These are phyloP conservation scores for Amauroascus niger DNA, from an alignment of 2,329 filamentous ascomycete species.

Conservation along the genomic window DNA sequence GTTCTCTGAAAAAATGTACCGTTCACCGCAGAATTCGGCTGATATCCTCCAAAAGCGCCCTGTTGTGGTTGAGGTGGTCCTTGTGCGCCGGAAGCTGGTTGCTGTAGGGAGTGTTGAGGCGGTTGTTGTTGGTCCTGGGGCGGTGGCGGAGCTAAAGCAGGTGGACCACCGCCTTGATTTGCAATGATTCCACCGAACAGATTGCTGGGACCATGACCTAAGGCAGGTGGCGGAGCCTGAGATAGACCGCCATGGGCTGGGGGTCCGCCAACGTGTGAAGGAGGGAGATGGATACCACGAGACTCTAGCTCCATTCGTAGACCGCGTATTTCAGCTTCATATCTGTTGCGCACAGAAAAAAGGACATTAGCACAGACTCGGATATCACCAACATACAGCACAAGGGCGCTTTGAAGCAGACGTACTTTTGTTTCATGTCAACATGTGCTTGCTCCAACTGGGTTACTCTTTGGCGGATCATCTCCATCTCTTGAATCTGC, in stretches of 20 bases:
- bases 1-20: conserved; percentile 38
- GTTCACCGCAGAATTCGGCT: conserved; percentile 54
- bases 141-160: conserved; percentile 68
- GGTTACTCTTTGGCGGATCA: conserved; percentile 87
- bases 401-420: conserved; percentile 14
- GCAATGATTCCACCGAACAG: conserved; percentile 95
- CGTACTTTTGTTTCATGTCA: conserved; percentile 82
- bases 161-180: conserved; percentile 72
- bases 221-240: conserved; percentile 72
- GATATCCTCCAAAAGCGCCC: conserved; percentile 61
- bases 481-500: conserved; percentile 90
- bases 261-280: conserved; percentile 61
- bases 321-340: conserved; percentile 80
- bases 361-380: conserved; percentile 3
- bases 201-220: conserved; percentile 79
- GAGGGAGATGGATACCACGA: conserved; percentile 53
- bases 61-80: conserved; percentile 62
- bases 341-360: conserved; percentile 45
- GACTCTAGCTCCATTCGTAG: conserved; percentile 80
- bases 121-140: conserved; percentile 55
- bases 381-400: neutral
- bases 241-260: conserved; percentile 70
- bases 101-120: conserved; percentile 50
- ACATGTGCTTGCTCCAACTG: conserved; percentile 84
- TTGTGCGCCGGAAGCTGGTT: conserved; percentile 48